A percentile compares a stretch with the other conserved stretches of the same genome.
Evolutionary conservation across 331 rosid genomes (phyloP).

Genomic region (Prunus yedoensis): DNA sequence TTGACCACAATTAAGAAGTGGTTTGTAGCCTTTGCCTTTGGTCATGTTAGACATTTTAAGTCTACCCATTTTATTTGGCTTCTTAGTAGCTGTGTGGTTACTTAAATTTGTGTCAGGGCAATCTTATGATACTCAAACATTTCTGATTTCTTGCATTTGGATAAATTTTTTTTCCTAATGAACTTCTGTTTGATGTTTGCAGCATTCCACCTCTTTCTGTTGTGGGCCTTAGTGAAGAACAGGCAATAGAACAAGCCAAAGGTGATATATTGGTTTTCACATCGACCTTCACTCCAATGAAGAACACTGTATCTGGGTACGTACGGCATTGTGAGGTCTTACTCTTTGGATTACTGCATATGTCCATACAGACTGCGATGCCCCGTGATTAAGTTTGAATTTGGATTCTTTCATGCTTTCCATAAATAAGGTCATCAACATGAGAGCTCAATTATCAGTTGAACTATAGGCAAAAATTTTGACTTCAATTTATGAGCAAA

Average conservation of each 20-base stretch:
- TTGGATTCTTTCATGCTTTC: not conserved
- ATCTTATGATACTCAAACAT: not conserved
- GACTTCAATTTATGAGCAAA: not conserved
- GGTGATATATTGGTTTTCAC: constrained; percentile 76
- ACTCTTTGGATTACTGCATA: constrained; percentile 5
- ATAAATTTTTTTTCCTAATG: not conserved
- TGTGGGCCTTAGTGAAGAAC: constrained; percentile 87
- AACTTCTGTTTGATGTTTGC: constrained; percentile 31
- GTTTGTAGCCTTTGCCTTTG: not conserved
- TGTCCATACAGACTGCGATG: not conserved
- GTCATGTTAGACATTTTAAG: not conserved
- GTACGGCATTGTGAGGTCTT: constrained; percentile 12
- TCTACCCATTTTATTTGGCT: not conserved
- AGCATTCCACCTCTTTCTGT: constrained; percentile 90
- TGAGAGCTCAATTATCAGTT: constrained; percentile 2
- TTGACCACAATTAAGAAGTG: not conserved
- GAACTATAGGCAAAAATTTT: not conserved
- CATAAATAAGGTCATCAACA: not conserved
- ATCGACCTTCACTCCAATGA: constrained; percentile 80
- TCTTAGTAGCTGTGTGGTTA: not conserved
- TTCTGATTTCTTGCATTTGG: not conserved
- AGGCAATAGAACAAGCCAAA: constrained; percentile 63
- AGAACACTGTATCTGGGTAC: constrained; percentile 87
- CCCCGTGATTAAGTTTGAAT: not conserved
- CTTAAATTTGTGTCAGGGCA: not conserved